Evolutionary conservation across 176 grass and related monocot species (phyloP).

Genomic region (Triticum aestivum): IWGSC_CS_RefSeq_v2.1 NC_057796.1:111945865-111946364

Average conservation of each 20-base stretch:
- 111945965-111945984: constrained; percentile 5
- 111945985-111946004: constrained; percentile 12
- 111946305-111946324: neutral
- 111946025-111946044: neutral
- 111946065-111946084: constrained; percentile 78
- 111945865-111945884: neutral
- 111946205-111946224: constrained; percentile 5
- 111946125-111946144: constrained; percentile 52
- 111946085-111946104: constrained; percentile 47
- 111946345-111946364: neutral
- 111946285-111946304: constrained; percentile 20
- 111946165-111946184: neutral
- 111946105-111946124: constrained; percentile 44
- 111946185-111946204: constrained; percentile 21
- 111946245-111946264: constrained; percentile 32
- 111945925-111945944: neutral
- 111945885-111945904: neutral
- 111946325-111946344: constrained; percentile 14
- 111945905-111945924: neutral
- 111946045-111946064: constrained; percentile 21
- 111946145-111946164: constrained; percentile 20
- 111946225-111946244: constrained; percentile 12
- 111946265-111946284: constrained; percentile 19
- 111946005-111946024: constrained; percentile 22
- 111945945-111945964: constrained; percentile 4